Evolutionary conservation across 768 basidiomycete species (phyloP), one percentile per base, ranked within the genome.

Genomic region (Lactarius indigo): DNA sequence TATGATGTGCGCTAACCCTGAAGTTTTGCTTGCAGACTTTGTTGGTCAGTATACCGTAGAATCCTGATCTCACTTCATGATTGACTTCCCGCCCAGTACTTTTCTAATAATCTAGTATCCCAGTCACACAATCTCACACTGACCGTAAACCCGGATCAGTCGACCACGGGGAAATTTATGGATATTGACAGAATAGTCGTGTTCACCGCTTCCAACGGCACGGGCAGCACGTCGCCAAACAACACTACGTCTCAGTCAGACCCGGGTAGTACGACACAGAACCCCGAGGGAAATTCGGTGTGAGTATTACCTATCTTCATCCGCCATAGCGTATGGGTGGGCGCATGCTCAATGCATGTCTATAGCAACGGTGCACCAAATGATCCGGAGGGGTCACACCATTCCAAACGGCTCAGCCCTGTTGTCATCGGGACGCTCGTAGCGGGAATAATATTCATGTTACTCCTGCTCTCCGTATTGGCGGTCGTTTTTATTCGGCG

Each of bases 51-150:
- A 35, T 7, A 23, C 7, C 18, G 17, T 30, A 20, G 52, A 2
- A 37, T 12, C 54, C 60, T 69, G 31, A 35, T 57, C 47, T 28
- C 13, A 44, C 26, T 23, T 18, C 31, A 18, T 50, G 20, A 57
- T 39, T 64, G 52, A 64, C 44, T 54, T 44, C 15, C 47, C 56
- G 3, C 50, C 77, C 59, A 64, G 83, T 84, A 78, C 68, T 83
- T 80, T 69, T 73, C 74, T 26, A 78, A 75, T 67, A 75, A 76
- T 62, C 73, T 84, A 23, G 78, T 77, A 33, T 42, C 76, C 9
- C 76, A 76, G 12, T 69, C 74, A 39, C 84, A 85, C 68, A 76
- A 72, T 23, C 64, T 85, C 26, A 76, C 74, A 1, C 66, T 84
- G 39, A 74, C 79, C 52, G 74, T 78, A 47, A 69, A 76, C 64